Base-by-base conservation (phyloP, 2,329 filamentous ascomycete species). In the Verticillium isaacii region DNA sequence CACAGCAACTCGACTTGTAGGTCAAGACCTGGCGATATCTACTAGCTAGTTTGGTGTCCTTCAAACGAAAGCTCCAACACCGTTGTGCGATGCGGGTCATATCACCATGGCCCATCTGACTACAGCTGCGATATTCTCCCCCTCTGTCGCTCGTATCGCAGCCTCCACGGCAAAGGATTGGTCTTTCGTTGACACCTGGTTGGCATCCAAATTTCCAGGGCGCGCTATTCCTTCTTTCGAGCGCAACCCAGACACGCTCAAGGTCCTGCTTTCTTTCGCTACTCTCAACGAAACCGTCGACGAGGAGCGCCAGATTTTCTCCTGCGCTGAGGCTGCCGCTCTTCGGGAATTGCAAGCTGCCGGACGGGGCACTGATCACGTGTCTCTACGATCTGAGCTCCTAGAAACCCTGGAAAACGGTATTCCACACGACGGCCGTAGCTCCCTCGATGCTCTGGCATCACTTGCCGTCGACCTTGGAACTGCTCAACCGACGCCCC, bases 91-190 rank as follows among this genome's bases (percentile, higher is more conserved):
- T 52, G 19, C 45, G 19, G 45, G n/a, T 5, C 19, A 52, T 25
- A 52, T 14, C 19, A 25, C 19, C 45, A 52, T 52, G 45, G 45
- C 45, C 45, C 45, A 52, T 52, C 7, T 52, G 11, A 23, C 23
- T 19, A 11, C n/a, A 14, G 45, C 82, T 14, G 85, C 86, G 64
- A 87, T 90, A 61, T 90, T 89, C 76, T 89, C 87, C 4, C 87
- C 87, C 14, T 88, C 86, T 0, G 78, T 88, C 36, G 86, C 87
- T 59, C 89, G 92, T 63, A 88, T 90, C 64, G 90, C 92, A 67
- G 90, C 91, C 65, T 90, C 90, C 14, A 88, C 90, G 65, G 91
- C 92, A 56, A 93, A 94, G 72, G 93, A 97, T 76, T 98, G 94
- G 94, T 89, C 88, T 61, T 92, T 91, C 67, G 85, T 97, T 67